Evolutionary conservation across 140 eudicot genomes (phyloP).

Genomic region (Flaveria floridana): DNA sequence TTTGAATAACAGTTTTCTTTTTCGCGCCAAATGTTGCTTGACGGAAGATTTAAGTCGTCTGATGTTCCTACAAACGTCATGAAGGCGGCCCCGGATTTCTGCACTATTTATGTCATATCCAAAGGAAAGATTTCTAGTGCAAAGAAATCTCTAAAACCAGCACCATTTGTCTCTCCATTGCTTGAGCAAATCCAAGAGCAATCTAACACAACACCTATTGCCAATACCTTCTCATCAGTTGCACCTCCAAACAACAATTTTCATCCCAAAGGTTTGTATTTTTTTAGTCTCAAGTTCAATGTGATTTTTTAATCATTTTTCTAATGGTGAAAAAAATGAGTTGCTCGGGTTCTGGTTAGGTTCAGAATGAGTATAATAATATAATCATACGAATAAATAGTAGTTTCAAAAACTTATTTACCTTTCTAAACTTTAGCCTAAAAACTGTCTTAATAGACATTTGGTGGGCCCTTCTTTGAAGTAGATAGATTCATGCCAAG

Average conservation of each 20-base stretch:
- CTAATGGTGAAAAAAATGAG: neutral
- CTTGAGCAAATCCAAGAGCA: conserved; percentile 40
- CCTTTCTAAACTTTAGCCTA: neutral
- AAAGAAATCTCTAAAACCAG: conserved; percentile 48
- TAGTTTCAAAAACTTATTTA: neutral
- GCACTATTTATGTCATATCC: conserved; percentile 71
- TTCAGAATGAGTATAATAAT: neutral
- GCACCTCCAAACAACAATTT: conserved; percentile 34
- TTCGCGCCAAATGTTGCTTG: conserved; percentile 9
- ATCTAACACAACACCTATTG: neutral
- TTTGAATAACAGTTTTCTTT: conserved; percentile 17
- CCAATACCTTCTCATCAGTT: conserved; percentile 18
- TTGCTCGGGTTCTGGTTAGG: neutral
- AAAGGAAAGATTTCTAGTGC: conserved; percentile 69
- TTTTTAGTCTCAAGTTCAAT: neutral
- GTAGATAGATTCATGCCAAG: neutral
- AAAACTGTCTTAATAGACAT: too few relatives aligned
- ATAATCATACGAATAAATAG: neutral
- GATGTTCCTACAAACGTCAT: conserved; percentile 58
- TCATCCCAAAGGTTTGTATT: conserved; percentile 31
- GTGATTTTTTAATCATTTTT: neutral
- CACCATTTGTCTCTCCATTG: conserved; percentile 61
- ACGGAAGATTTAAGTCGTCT: conserved; percentile 51
- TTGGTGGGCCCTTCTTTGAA: neutral
- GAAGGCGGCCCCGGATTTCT: conserved; percentile 67